Conservation (phyloP, 2,329 filamentous ascomycete species). For the Coleophoma crateriformis region DNA sequence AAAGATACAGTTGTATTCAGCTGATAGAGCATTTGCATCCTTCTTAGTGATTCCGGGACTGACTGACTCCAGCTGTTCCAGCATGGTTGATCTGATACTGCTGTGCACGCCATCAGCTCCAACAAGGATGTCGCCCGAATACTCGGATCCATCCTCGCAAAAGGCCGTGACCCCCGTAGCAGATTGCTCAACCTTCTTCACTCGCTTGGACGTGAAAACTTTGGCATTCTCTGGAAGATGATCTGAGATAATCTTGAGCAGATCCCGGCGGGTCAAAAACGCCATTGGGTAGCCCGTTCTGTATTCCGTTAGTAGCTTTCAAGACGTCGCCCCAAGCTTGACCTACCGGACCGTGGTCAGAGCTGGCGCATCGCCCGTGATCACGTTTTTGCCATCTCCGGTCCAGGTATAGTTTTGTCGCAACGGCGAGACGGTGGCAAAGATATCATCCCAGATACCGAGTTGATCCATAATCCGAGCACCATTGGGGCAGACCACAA, state of each 20-base stretch:
- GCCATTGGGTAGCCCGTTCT: slow-evolving; percentile 15
- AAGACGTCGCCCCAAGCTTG: too few relatives aligned
- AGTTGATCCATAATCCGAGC: slow-evolving; percentile 44
- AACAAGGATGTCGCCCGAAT: slow-evolving; percentile 17
- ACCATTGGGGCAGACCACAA: slow-evolving; percentile 37
- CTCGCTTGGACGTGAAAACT: slow-evolving; percentile 17
- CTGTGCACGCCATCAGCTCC: slow-evolving; percentile 22
- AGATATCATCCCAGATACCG: slow-evolving; percentile 28
- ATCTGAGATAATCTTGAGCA: slow-evolving; percentile 11
- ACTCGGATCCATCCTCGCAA: slow-evolving; percentile 14
- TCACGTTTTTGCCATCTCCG: slow-evolving; percentile 11
- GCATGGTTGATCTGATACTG: slow-evolving; percentile 12
- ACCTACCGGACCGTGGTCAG: slow-evolving; percentile 4
- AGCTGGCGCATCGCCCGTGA: slow-evolving; percentile 11
- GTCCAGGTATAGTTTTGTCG: slow-evolving; percentile 2
- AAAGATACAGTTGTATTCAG: slow-evolving; percentile 8
- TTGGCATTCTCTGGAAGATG: slow-evolving; percentile 11
- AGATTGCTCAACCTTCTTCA: slow-evolving; percentile 8
- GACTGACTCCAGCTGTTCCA: slow-evolving; percentile 10
- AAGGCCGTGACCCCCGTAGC: slow-evolving; percentile 8
- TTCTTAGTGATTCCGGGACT: slow-evolving; percentile 12
- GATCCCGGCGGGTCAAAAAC: slow-evolving; percentile 6
- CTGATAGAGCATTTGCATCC: slow-evolving; percentile 11
- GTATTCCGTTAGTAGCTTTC: neutral
- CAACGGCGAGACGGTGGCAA: slow-evolving; percentile 1